These are phyloP conservation scores for Echria macrotheca DNA, from an alignment of 495 filamentous ascomycete genomes.

Conservation along the genomic window DNA sequence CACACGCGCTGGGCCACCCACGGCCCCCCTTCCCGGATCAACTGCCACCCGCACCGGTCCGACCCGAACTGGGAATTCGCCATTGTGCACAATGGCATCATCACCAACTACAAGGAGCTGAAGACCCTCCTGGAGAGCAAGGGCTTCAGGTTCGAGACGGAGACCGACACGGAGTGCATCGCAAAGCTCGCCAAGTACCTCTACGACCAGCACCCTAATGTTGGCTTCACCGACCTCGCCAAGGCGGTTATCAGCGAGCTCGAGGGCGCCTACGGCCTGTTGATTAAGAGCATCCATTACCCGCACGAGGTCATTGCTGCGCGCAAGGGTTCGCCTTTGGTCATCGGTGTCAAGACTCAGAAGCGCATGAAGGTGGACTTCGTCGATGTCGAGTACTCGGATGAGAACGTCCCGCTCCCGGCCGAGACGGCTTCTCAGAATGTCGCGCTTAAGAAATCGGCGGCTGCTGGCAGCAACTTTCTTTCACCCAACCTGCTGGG, in stretches of 20 bases:
- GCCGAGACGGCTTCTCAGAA: slow-evolving; percentile 96
- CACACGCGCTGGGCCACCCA: slow-evolving; percentile 99
- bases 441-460: slow-evolving; percentile 82
- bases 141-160: slow-evolving; percentile 97
- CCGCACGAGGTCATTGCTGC: slow-evolving; percentile 97
- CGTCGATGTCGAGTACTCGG: slow-evolving; percentile 93
- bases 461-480: slow-evolving; percentile 40
- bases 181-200: slow-evolving; percentile 98
- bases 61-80: slow-evolving; percentile 93
- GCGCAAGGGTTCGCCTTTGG: slow-evolving; percentile 93
- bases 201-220: slow-evolving; percentile 89
- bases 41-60: slow-evolving; percentile 97
- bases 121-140: slow-evolving; percentile 88
- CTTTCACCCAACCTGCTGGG: slow-evolving; percentile 66
- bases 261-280: slow-evolving; percentile 91
- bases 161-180: slow-evolving; percentile 98
- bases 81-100: slow-evolving; percentile 99
- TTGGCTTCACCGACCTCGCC: slow-evolving; percentile 91
- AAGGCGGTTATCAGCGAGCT: slow-evolving; percentile 98
- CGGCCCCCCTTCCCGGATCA: slow-evolving; percentile 83
- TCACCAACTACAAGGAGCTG: slow-evolving; percentile 99
- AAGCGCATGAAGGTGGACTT: slow-evolving; percentile 99
- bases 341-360: slow-evolving; percentile 89
- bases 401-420: slow-evolving; percentile 73
- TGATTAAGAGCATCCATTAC: slow-evolving; percentile 97